Conservation (phyloP, 1,139 yeast genomes). For the Insectozyma bohioensis region DNA sequence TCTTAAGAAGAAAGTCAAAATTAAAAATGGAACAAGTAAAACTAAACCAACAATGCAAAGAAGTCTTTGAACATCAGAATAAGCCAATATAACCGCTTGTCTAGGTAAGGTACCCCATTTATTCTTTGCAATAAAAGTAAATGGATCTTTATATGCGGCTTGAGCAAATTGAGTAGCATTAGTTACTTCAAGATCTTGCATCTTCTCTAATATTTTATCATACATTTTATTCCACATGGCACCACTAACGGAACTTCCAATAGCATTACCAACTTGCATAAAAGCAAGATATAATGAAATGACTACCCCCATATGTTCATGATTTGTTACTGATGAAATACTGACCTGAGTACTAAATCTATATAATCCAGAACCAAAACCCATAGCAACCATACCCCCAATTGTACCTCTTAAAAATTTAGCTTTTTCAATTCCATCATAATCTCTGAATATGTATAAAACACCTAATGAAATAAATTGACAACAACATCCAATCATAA, state of each 20-base stretch:
- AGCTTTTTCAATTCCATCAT: constrained; percentile 22
- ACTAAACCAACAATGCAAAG: constrained; percentile 55
- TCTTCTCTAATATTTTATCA: constrained; percentile 15
- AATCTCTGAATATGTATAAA: constrained; percentile 31
- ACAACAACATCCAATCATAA: constrained; percentile 53
- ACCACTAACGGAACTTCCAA: constrained; percentile 57
- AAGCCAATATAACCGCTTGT: constrained; percentile 54
- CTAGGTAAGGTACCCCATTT: constrained; percentile 65
- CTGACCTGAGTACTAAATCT: constrained; percentile 68
- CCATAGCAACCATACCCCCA: constrained; percentile 65
- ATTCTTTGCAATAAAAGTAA: constrained; percentile 42
- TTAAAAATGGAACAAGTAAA: constrained; percentile 54
- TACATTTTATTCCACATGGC: constrained; percentile 52
- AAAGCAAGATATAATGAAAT: constrained; percentile 55
- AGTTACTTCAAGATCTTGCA: constrained; percentile 15
- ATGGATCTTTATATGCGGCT: constrained; percentile 55
- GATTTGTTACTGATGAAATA: constrained; percentile 59
- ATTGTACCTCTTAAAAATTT: constrained; percentile 52
- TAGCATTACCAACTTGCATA: constrained; percentile 61
- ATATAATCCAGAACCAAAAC: constrained; percentile 73
- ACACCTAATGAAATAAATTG: constrained; percentile 37
- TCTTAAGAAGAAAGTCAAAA: constrained; percentile 50
- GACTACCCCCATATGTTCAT: constrained; percentile 64
- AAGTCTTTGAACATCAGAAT: constrained; percentile 57
- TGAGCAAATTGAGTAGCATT: constrained; percentile 30